phyloP scores from a whole-genome alignment of 208 protist genomes.

The Leishmania aethiopica region DNA sequence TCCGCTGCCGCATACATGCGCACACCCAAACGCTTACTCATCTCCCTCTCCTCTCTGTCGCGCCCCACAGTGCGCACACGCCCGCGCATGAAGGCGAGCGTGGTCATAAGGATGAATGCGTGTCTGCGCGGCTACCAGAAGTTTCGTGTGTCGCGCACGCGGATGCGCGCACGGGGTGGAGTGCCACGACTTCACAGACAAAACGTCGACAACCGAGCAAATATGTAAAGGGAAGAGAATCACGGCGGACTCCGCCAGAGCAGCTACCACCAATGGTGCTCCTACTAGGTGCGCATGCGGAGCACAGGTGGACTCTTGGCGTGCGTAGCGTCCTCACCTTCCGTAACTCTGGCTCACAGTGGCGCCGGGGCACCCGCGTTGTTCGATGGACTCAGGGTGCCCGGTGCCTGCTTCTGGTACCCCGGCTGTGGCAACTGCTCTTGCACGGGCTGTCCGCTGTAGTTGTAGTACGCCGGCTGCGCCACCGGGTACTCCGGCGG shows the following conservation, averaged over 20 bases:
- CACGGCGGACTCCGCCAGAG: background rate
- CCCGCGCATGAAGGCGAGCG: background rate
- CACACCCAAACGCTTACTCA: background rate
- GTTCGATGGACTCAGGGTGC: background rate
- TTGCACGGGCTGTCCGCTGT: slow-evolving; percentile 17
- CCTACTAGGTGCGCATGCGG: background rate
- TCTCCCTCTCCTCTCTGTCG: background rate
- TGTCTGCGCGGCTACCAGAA: background rate
- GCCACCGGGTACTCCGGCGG: slow-evolving; percentile 32
- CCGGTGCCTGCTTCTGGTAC: background rate
- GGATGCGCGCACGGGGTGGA: background rate
- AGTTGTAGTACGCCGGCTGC: slow-evolving; percentile 37
- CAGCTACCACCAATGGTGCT: background rate
- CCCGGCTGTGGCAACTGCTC: background rate
- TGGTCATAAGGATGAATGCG: background rate
- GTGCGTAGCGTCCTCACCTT: background rate
- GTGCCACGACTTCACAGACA: background rate
- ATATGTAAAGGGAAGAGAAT: background rate
- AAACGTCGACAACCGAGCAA: background rate
- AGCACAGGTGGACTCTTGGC: background rate
- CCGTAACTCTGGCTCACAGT: background rate
- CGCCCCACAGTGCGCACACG: background rate
- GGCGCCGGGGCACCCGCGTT: background rate
- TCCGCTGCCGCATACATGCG: background rate
- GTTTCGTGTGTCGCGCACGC: background rate